Conservation (phyloP, 352 stramenopile species). For the Poterioochromonas sp. region DNA sequence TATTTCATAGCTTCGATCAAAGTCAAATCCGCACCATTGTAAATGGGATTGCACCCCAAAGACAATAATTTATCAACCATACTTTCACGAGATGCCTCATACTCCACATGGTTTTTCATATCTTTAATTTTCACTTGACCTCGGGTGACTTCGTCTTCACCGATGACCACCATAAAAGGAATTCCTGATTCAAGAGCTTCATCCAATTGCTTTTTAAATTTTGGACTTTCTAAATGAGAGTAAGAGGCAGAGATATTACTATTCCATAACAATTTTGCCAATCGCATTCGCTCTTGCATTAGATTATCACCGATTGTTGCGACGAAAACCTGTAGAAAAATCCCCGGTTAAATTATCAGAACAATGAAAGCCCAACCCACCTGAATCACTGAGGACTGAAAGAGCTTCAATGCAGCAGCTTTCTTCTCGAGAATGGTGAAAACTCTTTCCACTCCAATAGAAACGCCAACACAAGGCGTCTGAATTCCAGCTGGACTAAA, state of each 20-base stretch:
- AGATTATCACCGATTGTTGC: slow-evolving; percentile 68
- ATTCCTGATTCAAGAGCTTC: slow-evolving; percentile 86
- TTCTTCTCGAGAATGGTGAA: slow-evolving; percentile 89
- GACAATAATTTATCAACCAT: not conserved
- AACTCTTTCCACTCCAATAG: slow-evolving; percentile 95
- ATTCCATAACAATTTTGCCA: slow-evolving; percentile 56
- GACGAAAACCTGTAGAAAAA: slow-evolving; percentile 78
- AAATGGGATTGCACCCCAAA: not conserved
- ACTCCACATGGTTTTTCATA: slow-evolving; percentile 76
- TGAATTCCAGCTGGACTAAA: slow-evolving; percentile 84
- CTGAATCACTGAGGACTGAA: not conserved
- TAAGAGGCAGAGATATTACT: slow-evolving; percentile 89
- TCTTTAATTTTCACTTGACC: slow-evolving; percentile 91
- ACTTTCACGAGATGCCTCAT: not conserved
- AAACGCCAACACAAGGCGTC: slow-evolving; percentile 94
- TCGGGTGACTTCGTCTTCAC: slow-evolving; percentile 85
- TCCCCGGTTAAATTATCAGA: slow-evolving; percentile 36
- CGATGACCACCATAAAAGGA: slow-evolving; percentile 92
- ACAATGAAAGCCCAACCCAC: not conserved
- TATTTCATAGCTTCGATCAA: not conserved
- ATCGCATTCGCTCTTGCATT: slow-evolving; percentile 55
- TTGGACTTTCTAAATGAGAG: slow-evolving; percentile 86
- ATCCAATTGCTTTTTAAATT: slow-evolving; percentile 88
- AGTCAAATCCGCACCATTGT: not conserved
- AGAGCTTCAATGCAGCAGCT: slow-evolving; percentile 25